Percentiles rank a stretch among this genome's conserved stretches.
phyloP scores from a whole-genome alignment of 179 eudicot genomes.

The Beta macrorhiza region DNA sequence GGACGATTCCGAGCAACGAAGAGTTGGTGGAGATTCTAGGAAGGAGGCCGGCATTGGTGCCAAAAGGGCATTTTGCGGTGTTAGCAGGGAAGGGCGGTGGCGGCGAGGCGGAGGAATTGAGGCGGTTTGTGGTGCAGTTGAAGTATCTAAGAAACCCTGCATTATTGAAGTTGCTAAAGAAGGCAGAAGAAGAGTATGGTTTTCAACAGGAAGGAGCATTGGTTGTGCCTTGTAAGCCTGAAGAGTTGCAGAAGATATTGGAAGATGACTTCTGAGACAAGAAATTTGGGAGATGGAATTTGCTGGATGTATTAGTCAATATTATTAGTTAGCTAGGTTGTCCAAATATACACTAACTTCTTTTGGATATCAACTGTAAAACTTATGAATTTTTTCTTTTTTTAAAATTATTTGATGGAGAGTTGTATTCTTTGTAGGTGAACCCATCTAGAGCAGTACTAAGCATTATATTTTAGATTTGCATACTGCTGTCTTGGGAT shows the following conservation, averaged over 20 bases:
- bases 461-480: slow-evolving; percentile 15
- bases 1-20: slow-evolving; percentile 31
- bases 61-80: slow-evolving; percentile 61
- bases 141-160: slow-evolving; percentile 38
- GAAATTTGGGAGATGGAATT: not conserved
- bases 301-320: not conserved
- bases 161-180: slow-evolving; percentile 43
- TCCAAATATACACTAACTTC: slow-evolving; percentile 11
- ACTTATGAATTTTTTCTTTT: not conserved
- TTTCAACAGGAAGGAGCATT: slow-evolving; percentile 48
- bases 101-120: slow-evolving; percentile 31
- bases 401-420: not conserved
- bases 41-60: slow-evolving; percentile 18
- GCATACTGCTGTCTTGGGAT: slow-evolving; percentile 18
- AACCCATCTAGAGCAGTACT: slow-evolving; percentile 5
- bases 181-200: slow-evolving; percentile 60
- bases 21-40: not conserved
- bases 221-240: slow-evolving; percentile 46
- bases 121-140: slow-evolving; percentile 46
- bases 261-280: slow-evolving; percentile 9
- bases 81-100: slow-evolving; percentile 31
- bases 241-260: slow-evolving; percentile 42
- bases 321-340: slow-evolving; percentile 1
- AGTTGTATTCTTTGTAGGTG: slow-evolving; percentile 2
- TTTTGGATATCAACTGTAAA: slow-evolving; percentile 7